Percentiles rank a stretch among this genome's conserved stretches.
These are phyloP conservation scores for Lomentospora prolificans DNA, from an alignment of 2,329 filamentous ascomycete genomes.

Conservation along the genomic window DNA sequence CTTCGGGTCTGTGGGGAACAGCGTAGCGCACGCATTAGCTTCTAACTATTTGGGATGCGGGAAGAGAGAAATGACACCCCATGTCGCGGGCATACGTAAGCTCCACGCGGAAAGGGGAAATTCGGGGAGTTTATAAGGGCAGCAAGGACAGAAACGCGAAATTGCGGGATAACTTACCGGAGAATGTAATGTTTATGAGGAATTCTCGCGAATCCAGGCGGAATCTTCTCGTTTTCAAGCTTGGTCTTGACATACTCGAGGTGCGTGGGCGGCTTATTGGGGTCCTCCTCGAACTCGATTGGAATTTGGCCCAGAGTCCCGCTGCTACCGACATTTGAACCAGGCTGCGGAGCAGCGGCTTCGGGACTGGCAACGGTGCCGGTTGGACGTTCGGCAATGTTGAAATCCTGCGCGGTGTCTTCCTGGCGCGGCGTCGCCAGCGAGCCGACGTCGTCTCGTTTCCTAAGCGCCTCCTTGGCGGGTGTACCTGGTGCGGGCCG, in stretches of 20 bases:
- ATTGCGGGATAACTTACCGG: conserved; percentile 38
- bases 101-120: conserved; percentile 11
- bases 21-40: too few relatives aligned
- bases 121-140: too few relatives aligned
- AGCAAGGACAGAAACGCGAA: too few relatives aligned
- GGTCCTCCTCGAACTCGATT: conserved; percentile 6
- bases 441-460: not conserved
- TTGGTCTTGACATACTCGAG: conserved; percentile 39
- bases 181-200: conserved; percentile 45
- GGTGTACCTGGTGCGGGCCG: not conserved
- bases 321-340: not conserved
- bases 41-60: conserved; percentile 13
- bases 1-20: conserved; percentile 64
- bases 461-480: not conserved
- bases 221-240: conserved; percentile 34
- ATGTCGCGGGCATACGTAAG: not conserved
- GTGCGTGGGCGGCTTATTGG: conserved; percentile 35
- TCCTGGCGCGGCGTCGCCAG: not conserved
- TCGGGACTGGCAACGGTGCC: not conserved
- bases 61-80: too few relatives aligned
- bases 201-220: conserved; percentile 40
- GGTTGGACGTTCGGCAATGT: conserved; percentile 1
- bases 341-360: not conserved
- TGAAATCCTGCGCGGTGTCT: conserved; percentile 8
- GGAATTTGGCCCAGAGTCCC: not conserved